These are phyloP conservation scores for Akanthomyces dipterigenus DNA, from an alignment of 2,329 filamentous ascomycete genomes.

Conservation along the genomic window DNA sequence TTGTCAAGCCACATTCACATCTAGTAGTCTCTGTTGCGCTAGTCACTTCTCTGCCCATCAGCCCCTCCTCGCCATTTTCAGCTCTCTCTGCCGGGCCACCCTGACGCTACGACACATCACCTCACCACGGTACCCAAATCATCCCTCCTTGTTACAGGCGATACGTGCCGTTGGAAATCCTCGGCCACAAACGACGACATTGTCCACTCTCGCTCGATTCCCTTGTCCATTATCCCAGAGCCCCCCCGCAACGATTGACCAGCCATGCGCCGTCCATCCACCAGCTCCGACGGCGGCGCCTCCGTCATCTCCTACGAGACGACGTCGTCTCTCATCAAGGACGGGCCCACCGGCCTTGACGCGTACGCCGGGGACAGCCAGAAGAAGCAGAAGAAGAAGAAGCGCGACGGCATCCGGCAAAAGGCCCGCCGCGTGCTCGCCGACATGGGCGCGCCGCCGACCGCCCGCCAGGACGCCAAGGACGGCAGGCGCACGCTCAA, in stretches of 20 bases:
- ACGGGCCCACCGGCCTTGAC: constrained; percentile 5
- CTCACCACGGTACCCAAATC: neutral
- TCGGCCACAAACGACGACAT: too few relatives aligned
- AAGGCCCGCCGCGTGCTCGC: constrained; percentile 27
- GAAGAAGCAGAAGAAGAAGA: neutral
- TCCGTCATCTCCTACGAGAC: constrained; percentile 25
- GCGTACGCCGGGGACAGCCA: neutral
- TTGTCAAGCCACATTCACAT: neutral
- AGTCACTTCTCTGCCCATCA: neutral
- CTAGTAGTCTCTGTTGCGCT: neutral
- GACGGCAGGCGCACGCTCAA: constrained; percentile 24
- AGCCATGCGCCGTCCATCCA: constrained; percentile 21
- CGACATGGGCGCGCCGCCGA: constrained; percentile 27
- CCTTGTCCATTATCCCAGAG: too few relatives aligned
- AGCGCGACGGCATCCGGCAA: constrained; percentile 23
- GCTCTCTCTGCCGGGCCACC: neutral
- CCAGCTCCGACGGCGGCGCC: constrained; percentile 25
- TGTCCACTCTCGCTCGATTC: too few relatives aligned
- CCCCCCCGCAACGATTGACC: too few relatives aligned
- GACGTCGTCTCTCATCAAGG: constrained; percentile 23
- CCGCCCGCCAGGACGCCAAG: constrained; percentile 25
- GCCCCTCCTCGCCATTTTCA: neutral
- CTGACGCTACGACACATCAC: neutral
- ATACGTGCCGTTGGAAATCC: too few relatives aligned
- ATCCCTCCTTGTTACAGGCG: too few relatives aligned